Evolutionary conservation across 352 stramenopile genomes (phyloP).

Genomic region (Globisporangium abappressorium): DNA sequence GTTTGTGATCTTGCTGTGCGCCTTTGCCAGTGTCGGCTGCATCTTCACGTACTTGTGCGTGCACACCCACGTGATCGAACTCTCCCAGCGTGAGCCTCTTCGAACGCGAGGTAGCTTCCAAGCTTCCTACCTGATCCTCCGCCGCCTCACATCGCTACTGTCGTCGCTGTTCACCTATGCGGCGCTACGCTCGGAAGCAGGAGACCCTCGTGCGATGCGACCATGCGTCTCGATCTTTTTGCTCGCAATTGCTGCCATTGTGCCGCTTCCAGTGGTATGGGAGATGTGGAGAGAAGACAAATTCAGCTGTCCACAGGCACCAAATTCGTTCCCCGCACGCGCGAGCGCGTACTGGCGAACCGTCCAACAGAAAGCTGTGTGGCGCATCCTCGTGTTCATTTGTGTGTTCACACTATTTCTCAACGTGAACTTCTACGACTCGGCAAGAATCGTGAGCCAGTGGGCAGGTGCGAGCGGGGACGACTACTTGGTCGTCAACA

Average conservation of each 20-base stretch:
- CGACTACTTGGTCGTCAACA: conserved; percentile 22
- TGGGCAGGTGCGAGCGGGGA: conserved; percentile 25
- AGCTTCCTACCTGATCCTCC: conserved; percentile 39
- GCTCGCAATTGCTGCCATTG: conserved; percentile 25
- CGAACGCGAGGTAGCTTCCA: conserved; percentile 29
- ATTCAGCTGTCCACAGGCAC: neutral
- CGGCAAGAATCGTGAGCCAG: conserved; percentile 16
- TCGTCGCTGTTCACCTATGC: conserved; percentile 10
- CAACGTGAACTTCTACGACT: conserved; percentile 28
- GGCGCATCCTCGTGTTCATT: conserved; percentile 38
- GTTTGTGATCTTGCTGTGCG: conserved; percentile 21
- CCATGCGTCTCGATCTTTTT: conserved; percentile 20
- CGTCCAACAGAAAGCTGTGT: conserved; percentile 51
- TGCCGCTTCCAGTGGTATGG: conserved; percentile 31
- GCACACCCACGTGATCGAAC: conserved; percentile 39
- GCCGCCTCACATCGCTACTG: conserved; percentile 21
- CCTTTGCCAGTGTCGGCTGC: conserved; percentile 25
- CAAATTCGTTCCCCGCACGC: conserved; percentile 23
- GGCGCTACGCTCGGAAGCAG: conserved; percentile 9
- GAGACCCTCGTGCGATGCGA: conserved; percentile 5
- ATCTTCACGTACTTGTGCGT: conserved; percentile 27
- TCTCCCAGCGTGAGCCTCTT: conserved; percentile 42
- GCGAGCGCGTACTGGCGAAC: conserved; percentile 32
- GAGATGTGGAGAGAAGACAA: conserved; percentile 28
- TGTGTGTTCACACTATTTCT: conserved; percentile 43